A percentile compares a stretch with the other conserved stretches of the same genome.
Conservation (phyloP, 148 eudicot species). For the Simmondsia chinensis region DNA sequence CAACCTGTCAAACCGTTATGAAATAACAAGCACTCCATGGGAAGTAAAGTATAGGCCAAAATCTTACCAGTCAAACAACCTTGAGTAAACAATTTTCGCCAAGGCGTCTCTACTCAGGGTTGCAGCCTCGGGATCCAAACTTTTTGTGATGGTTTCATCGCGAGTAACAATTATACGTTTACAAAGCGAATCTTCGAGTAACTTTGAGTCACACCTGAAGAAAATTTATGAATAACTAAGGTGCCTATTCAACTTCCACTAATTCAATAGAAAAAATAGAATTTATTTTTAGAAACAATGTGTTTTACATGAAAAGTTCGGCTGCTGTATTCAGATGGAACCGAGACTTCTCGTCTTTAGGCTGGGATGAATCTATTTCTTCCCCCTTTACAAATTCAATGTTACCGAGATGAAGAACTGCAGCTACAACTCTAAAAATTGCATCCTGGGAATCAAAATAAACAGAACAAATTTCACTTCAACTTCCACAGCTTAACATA, state of each 20-base stretch:
- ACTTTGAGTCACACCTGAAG: conserved; percentile 79
- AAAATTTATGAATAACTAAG: conserved; percentile 5
- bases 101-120: conserved; percentile 79
- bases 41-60: conserved; percentile 5
- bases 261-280: too few species aligned
- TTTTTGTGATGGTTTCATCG: conserved; percentile 83
- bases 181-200: conserved; percentile 89
- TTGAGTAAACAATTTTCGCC: conserved; percentile 86
- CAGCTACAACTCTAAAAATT: conserved; percentile 91
- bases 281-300: too few species aligned
- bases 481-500: not conserved
- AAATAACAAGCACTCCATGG: not conserved
- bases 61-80: conserved; percentile 86
- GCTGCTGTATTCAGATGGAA: conserved; percentile 86
- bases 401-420: conserved; percentile 93
- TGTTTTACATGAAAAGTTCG: conserved; percentile 75
- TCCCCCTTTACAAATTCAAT: conserved; percentile 86
- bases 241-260: not conserved
- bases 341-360: conserved; percentile 93
- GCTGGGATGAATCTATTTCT: conserved; percentile 85
- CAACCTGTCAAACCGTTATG: not conserved
- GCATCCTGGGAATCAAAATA: conserved; percentile 58
- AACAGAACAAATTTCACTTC: conserved; percentile 6
- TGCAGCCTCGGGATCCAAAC: conserved; percentile 84
- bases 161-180: conserved; percentile 91